Evolutionary conservation across 192 early-diverging fungal genomes (phyloP).

Genomic region (Chytriomyces sp.): DNA sequence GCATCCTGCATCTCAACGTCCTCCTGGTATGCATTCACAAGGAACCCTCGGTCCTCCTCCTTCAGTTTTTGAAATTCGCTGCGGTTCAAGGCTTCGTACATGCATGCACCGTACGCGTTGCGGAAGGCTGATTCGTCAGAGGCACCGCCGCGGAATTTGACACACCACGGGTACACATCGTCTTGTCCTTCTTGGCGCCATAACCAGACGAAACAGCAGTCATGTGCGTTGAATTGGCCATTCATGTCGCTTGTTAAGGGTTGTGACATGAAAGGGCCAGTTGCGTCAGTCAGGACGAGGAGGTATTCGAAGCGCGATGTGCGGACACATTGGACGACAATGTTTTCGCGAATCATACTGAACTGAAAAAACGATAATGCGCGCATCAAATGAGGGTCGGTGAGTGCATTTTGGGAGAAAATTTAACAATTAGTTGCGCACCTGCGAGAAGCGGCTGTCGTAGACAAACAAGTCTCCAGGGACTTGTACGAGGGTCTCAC

Average conservation of each 20-base stretch:
- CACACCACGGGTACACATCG: conserved; percentile 75
- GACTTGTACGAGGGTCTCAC: conserved; percentile 51
- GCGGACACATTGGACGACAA: conserved; percentile 37
- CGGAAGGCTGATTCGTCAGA: conserved; percentile 62
- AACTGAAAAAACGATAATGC: conserved; percentile 15
- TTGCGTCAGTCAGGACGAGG: conserved; percentile 36
- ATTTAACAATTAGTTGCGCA: neutral
- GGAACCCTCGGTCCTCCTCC: conserved; percentile 66
- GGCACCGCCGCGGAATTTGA: conserved; percentile 63
- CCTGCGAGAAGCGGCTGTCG: conserved; percentile 53
- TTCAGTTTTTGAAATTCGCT: conserved; percentile 68
- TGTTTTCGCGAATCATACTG: conserved; percentile 26
- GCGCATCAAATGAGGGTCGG: neutral
- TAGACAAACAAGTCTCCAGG: conserved; percentile 71
- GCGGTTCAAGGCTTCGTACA: conserved; percentile 77
- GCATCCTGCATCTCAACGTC: conserved; percentile 70
- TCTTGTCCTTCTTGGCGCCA: conserved; percentile 61
- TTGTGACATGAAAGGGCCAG: conserved; percentile 59
- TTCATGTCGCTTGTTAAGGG: conserved; percentile 78
- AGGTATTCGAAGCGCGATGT: conserved; percentile 38
- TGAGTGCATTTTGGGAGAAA: neutral
- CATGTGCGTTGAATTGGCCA: conserved; percentile 72
- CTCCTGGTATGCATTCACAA: conserved; percentile 76
- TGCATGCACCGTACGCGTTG: conserved; percentile 68
- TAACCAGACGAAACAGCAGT: conserved; percentile 82